Base-by-base conservation (phyloP, 768 basidiomycete genomes). In the Lyophyllum atratum region DNA sequence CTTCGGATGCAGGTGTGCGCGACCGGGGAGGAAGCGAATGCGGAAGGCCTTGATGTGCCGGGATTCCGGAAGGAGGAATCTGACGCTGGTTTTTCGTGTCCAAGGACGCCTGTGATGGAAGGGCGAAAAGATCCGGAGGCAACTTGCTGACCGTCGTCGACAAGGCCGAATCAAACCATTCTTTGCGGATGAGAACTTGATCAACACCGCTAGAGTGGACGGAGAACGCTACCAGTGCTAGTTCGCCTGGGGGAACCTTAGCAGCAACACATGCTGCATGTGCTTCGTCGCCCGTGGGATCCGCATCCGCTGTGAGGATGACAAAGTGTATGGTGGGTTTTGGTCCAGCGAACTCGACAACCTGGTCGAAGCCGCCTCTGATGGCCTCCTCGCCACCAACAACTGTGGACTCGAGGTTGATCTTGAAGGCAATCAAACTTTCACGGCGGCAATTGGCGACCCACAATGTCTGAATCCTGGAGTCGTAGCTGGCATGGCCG, bases 161-260 rank as follows among this genome's bases (percentile, higher is more conserved):
- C 33, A 90, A 71, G 0, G 90, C 91, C n/a, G 75, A 66, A 60
- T 92, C 89, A 62, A 83, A 92, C 89, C 90, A 92, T 66, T 94
- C 92, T 70, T 85, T 90, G 61, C 89, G 84, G 63, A 94, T 87
- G 51, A 94, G 81, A 26, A 94, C 85, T 66, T 94, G 92, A 66
- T 94, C 92, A 14, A 94, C 92, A 34, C 92, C 92, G n/a, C 82
- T 84, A 17, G 89, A 86, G 67, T 93, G 92, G n/a, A 94, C 91
- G 2, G 89, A 90, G 73, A 93, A 94, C 28, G 90, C 91, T 5
- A 92, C 89, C 49, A 94, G 78, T 24, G 91, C 90, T 34, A 93
- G 76, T 61, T 92, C 88, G 39, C 89, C 87, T 1, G 87, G 84
- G 6, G 81, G 78, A 5, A 92, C 79, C 65, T 92, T 92, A 2